These are phyloP conservation scores for Talaromyces albobiverticillius DNA, from an alignment of 2,329 filamentous ascomycete genomes.

Conservation along the genomic window DNA sequence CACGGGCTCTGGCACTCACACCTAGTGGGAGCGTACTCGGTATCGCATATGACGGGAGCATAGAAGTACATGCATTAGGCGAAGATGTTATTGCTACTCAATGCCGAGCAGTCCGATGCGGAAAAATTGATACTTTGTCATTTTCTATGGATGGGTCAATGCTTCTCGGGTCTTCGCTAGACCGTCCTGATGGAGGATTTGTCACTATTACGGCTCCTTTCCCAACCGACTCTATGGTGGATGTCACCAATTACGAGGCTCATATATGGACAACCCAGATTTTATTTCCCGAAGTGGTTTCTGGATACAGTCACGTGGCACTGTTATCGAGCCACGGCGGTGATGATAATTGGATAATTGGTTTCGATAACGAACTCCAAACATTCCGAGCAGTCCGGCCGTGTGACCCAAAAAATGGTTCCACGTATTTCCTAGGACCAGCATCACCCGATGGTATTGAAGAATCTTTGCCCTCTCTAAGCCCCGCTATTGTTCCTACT, in stretches of 20 bases:
- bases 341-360: slow-evolving; percentile 73
- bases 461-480: slow-evolving; percentile 65
- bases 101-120: slow-evolving; percentile 73
- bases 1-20: slow-evolving; percentile 74
- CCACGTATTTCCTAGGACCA: slow-evolving; percentile 75
- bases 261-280: slow-evolving; percentile 84
- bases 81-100: slow-evolving; percentile 63
- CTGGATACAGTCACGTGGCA: slow-evolving; percentile 74
- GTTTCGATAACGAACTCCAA: slow-evolving; percentile 73
- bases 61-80: slow-evolving; percentile 77
- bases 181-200: slow-evolving; percentile 63
- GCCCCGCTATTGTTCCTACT: slow-evolving; percentile 65
- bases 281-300: slow-evolving; percentile 75
- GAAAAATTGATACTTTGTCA: slow-evolving; percentile 68
- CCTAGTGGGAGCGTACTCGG: slow-evolving; percentile 79
- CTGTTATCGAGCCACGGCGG: slow-evolving; percentile 53
- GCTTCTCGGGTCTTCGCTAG: slow-evolving; percentile 70
- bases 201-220: slow-evolving; percentile 78
- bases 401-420: slow-evolving; percentile 71
- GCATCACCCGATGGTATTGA: slow-evolving; percentile 42
- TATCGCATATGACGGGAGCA: slow-evolving; percentile 81
- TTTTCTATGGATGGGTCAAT: slow-evolving; percentile 79
- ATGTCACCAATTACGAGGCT: slow-evolving; percentile 62
- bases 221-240: slow-evolving; percentile 59
- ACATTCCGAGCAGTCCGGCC: slow-evolving; percentile 75